Base-by-base conservation (phyloP, 306 rosid genomes). In the Glycine tomentella region DNA sequence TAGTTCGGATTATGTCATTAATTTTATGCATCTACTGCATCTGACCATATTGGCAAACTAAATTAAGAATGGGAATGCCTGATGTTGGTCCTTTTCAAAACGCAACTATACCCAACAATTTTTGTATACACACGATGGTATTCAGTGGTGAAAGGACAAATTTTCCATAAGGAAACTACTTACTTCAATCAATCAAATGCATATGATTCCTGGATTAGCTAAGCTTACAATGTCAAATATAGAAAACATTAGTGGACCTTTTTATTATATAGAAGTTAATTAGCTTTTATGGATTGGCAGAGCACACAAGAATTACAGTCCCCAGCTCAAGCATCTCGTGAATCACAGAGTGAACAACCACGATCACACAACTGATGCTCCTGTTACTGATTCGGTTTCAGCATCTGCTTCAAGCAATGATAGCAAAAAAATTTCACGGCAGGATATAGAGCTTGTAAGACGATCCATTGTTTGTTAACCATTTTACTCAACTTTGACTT, bases 371-470 rank as follows among this genome's bases (percentile, higher is more conserved):
- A 78, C 87, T 51, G 91, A 93, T 90, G 86, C 87, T 74, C 93
- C 95, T 20, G 87, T 82, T 44, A 70, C 91, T 46, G 91, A 91
- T 45, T 77, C 93, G 7, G 90, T 87, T 82, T 91, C 90, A 2
- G 64, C 87, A 82, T 89, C 95, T 55, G 84, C 92, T 62, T 84
- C 97, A 63, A 89, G 89, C 86, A 89, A 87, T 34, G 95, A 92
- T 68, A 78, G 87, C 69, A 93, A 90, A 79, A 93, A 90, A 72
- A 88, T 90, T 76, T 89, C 97, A 56, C 90, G 91, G 38, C 88
- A 93, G 84, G 97, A 91, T 83, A 89, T 93, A 71, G 93, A 87
- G 83, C 90, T 90, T 78, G 98, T 93, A 83, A 87, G 95, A 61
- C 33, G 46, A 71, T 53, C 55, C 3, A 65, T 55, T 44, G 9